A percentile compares a stretch with the other conserved stretches of the same genome.
Conservation (phyloP, 805 yeast species). For the Scheffersomyces lignosus region DNA sequence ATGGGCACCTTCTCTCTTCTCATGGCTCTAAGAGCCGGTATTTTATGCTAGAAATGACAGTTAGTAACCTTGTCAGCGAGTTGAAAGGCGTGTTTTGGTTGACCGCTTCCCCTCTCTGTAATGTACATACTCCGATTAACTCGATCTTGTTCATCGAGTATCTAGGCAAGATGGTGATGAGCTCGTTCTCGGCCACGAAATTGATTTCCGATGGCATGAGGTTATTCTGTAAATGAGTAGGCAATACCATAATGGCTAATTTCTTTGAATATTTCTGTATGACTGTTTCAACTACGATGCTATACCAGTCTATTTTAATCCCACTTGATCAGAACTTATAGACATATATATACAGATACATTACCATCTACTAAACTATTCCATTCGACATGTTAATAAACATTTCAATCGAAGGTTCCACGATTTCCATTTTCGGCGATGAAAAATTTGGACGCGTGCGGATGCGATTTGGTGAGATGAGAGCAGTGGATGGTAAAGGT, state of each 20-base stretch:
- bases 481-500: too few species aligned
- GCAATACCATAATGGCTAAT: slow-evolving; percentile 56
- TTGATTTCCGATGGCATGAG: slow-evolving; percentile 77
- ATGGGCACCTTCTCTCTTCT: slow-evolving; percentile 70
- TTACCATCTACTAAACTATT: too few species aligned
- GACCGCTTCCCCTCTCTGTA: too few species aligned
- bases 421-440: too few species aligned
- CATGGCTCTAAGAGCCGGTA: slow-evolving; percentile 66
- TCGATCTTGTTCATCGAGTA: slow-evolving; percentile 65
- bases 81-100: background rate
- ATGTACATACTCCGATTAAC: slow-evolving; percentile 59
- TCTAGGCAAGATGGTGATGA: slow-evolving; percentile 74
- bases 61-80: slow-evolving; percentile 6
- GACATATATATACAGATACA: too few species aligned
- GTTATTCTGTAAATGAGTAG: slow-evolving; percentile 50
- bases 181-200: slow-evolving; percentile 81
- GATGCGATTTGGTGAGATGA: too few species aligned
- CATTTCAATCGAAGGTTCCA: too few species aligned
- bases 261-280: background rate
- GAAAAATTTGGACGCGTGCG: too few species aligned
- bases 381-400: too few species aligned
- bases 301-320: too few species aligned
- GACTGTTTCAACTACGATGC: too few species aligned
- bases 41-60: slow-evolving; percentile 36
- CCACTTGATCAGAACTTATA: too few species aligned